phyloP scores from a whole-genome alignment of 176 grass and related monocot species.

The Raddia guianensis region DNA sequence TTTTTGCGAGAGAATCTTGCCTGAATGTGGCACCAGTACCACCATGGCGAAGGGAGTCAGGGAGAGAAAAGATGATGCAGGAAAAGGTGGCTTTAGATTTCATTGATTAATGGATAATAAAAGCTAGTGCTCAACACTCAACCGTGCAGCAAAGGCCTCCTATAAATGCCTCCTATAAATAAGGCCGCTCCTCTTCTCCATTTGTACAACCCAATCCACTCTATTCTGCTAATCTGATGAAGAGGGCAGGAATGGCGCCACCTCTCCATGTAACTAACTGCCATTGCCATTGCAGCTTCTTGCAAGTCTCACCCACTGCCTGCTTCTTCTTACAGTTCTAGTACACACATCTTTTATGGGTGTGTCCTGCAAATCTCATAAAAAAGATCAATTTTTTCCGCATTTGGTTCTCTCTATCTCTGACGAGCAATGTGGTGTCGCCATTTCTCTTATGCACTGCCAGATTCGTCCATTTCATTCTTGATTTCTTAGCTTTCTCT shows the following conservation, averaged over 20 bases:
- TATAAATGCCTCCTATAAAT: no score
- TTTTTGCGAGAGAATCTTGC: background rate
- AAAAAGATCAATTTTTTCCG: background rate
- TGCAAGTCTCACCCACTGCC: no score
- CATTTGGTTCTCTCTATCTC: background rate
- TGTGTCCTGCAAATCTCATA: background rate
- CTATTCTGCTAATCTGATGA: background rate
- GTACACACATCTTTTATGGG: background rate
- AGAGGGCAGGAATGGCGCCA: slow-evolving; percentile 52
- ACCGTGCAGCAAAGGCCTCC: slow-evolving; percentile 11
- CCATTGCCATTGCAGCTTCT: background rate
- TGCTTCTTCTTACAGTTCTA: background rate
- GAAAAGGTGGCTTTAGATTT: background rate
- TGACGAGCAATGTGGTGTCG: background rate
- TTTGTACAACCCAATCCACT: slow-evolving; percentile 34
- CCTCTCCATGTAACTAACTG: slow-evolving; percentile 50
- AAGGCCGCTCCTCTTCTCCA: background rate
- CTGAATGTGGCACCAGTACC: no score
- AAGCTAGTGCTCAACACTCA: background rate
- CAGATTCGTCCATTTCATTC: background rate
- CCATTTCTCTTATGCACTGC: background rate
- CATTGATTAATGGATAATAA: background rate
- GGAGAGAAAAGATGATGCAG: background rate
- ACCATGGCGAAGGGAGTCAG: no score
- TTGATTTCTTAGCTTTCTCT: background rate